Percentiles rank a stretch among this genome's conserved stretches.
These are phyloP conservation scores for Phyllosticta citribraziliensis DNA, from an alignment of 2,329 filamentous ascomycete species.

Conservation along the genomic window DNA sequence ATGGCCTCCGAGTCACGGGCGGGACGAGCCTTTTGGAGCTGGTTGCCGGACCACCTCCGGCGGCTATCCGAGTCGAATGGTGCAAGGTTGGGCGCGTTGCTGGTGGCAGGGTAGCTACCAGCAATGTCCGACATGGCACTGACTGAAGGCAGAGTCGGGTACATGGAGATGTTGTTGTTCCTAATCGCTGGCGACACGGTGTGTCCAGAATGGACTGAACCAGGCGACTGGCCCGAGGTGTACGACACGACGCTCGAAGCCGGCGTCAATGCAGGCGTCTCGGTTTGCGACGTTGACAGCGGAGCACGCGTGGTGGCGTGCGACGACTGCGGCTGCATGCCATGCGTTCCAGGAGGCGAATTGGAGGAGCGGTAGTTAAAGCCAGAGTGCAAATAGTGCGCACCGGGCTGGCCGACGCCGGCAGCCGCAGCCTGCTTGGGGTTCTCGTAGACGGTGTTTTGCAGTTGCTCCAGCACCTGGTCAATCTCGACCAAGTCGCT, in stretches of 20 bases:
- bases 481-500: slow-evolving; percentile 90
- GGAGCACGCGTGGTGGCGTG: slow-evolving; percentile 36
- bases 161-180: slow-evolving; percentile 45
- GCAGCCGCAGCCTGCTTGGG: slow-evolving; percentile 70
- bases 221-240: slow-evolving; percentile 66
- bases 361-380: slow-evolving; percentile 47
- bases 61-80: slow-evolving; percentile 52
- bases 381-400: slow-evolving; percentile 51
- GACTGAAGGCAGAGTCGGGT: slow-evolving; percentile 65
- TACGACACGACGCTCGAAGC: slow-evolving; percentile 68
- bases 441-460: slow-evolving; percentile 91
- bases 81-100: slow-evolving; percentile 57
- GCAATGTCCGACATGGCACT: slow-evolving; percentile 52
- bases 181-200: slow-evolving; percentile 59
- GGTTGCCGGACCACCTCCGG: slow-evolving; percentile 51
- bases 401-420: slow-evolving; percentile 64
- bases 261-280: slow-evolving; percentile 68
- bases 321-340: slow-evolving; percentile 38
- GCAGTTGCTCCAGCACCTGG: slow-evolving; percentile 90
- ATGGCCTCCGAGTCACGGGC: slow-evolving; percentile 23
- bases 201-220: slow-evolving; percentile 51
- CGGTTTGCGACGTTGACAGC: slow-evolving; percentile 37
- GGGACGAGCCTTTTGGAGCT: slow-evolving; percentile 41
- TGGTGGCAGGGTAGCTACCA: slow-evolving; percentile 51
- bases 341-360: slow-evolving; percentile 39